A percentile compares a stretch with the other conserved stretches of the same genome.
Conservation (phyloP, 2,329 filamentous ascomycete species). For the Xylariomycetidae sp. region DNA sequence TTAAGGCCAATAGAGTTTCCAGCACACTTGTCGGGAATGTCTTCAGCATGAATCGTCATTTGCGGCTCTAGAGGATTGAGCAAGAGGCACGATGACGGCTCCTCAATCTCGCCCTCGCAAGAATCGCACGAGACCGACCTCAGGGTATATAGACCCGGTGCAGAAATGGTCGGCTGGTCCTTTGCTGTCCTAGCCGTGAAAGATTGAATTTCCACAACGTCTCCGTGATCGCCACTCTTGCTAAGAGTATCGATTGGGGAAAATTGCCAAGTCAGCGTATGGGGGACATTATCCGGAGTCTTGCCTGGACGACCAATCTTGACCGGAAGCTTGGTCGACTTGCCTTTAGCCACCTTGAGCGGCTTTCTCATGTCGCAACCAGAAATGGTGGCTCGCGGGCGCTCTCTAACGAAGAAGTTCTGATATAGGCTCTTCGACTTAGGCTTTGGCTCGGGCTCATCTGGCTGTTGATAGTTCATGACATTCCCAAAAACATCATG, state of each 20-base stretch:
- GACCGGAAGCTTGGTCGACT: slow-evolving; percentile 64
- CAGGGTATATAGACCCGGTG: slow-evolving; percentile 82
- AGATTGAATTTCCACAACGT: slow-evolving; percentile 51
- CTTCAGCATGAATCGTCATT: slow-evolving; percentile 67
- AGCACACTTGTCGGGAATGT: slow-evolving; percentile 91
- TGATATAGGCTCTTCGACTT: slow-evolving; percentile 65
- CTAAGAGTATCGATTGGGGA: slow-evolving; percentile 67
- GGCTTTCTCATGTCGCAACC: slow-evolving; percentile 78
- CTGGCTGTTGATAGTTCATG: slow-evolving; percentile 65
- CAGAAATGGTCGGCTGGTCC: slow-evolving; percentile 64
- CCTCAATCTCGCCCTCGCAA: slow-evolving; percentile 83
- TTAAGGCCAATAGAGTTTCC: slow-evolving; percentile 87
- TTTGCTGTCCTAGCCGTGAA: slow-evolving; percentile 57
- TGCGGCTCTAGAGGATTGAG: slow-evolving; percentile 87
- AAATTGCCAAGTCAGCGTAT: slow-evolving; percentile 77
- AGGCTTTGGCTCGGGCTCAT: slow-evolving; percentile 63
- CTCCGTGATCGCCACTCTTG: slow-evolving; percentile 64
- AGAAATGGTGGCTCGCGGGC: slow-evolving; percentile 66
- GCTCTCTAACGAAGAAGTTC: slow-evolving; percentile 79
- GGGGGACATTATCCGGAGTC: slow-evolving; percentile 56
- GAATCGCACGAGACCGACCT: slow-evolving; percentile 73
- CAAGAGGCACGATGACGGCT: slow-evolving; percentile 89
- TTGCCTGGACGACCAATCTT: slow-evolving; percentile 61
- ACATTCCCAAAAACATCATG: slow-evolving; percentile 86
- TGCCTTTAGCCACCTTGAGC: slow-evolving; percentile 76